Conservation (phyloP, 805 yeast species). For the Zygoascus flipseniorum region DNA sequence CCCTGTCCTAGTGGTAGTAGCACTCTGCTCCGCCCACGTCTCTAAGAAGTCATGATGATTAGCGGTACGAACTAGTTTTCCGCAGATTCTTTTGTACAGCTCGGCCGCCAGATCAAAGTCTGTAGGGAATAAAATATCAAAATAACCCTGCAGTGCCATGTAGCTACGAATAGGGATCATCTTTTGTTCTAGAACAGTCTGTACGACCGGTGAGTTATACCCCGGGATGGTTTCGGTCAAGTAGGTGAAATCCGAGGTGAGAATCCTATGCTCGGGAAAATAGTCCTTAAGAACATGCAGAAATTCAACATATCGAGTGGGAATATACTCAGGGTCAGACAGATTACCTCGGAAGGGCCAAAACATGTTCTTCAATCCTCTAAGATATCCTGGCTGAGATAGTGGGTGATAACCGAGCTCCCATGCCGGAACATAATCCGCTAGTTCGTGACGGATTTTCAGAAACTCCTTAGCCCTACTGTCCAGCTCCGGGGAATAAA, state of each 20-base stretch:
- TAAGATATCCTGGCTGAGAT: conserved; percentile 37
- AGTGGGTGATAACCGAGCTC: conserved; percentile 50
- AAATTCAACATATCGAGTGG: conserved; percentile 63
- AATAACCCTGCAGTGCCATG: conserved; percentile 79
- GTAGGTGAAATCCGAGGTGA: conserved; percentile 60
- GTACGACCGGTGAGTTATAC: conserved; percentile 69
- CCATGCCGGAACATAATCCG: conserved; percentile 21
- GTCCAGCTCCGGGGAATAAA: conserved; percentile 34
- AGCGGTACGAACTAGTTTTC: conserved; percentile 45
- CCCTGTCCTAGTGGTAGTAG: conserved; percentile 63
- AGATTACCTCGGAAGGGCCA: conserved; percentile 62
- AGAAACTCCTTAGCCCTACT: conserved; percentile 42
- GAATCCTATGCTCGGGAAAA: conserved; percentile 70
- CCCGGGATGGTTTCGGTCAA: conserved; percentile 39
- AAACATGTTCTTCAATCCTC: conserved; percentile 39
- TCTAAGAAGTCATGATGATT: conserved; percentile 58
- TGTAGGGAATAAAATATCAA: conserved; percentile 82
- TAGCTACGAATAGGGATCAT: conserved; percentile 66
- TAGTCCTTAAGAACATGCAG: conserved; percentile 51
- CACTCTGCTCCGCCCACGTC: conserved; percentile 62
- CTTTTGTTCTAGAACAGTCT: conserved; percentile 56
- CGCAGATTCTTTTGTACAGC: conserved; percentile 54
- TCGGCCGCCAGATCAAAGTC: conserved; percentile 57
- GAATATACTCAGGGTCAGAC: conserved; percentile 69
- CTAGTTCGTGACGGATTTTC: conserved; percentile 38